Conservation (phyloP, 225 moss, liverwort and hornwort species). For the Takakia lepidozioides region DNA sequence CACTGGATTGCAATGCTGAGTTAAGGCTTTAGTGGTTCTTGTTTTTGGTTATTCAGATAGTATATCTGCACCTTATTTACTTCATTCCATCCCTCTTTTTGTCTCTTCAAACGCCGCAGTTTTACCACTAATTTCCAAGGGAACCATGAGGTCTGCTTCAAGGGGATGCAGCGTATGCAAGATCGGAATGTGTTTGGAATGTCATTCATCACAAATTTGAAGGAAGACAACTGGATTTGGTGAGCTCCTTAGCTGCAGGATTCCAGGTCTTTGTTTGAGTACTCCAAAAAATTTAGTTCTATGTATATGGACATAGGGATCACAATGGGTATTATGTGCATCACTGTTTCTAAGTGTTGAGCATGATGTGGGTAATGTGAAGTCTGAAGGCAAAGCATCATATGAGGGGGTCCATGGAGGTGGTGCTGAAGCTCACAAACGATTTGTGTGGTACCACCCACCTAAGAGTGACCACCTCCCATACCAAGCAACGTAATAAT, state of each 20-base stretch:
- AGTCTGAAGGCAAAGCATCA: constrained; percentile 69
- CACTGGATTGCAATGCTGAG: too few relatives aligned
- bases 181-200: constrained; percentile 41
- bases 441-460: constrained; percentile 32
- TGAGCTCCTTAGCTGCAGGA: constrained; percentile 6
- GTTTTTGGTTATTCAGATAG: too few relatives aligned
- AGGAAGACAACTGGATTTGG: constrained; percentile 40
- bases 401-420: constrained; percentile 34
- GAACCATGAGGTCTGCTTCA: constrained; percentile 47
- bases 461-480: constrained; percentile 32
- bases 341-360: too few relatives aligned
- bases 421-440: constrained; percentile 47
- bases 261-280: too few relatives aligned
- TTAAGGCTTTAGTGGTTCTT: too few relatives aligned
- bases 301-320: too few relatives aligned
- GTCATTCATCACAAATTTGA: constrained; percentile 28
- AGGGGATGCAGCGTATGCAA: constrained; percentile 37
- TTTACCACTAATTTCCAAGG: constrained; percentile 58
- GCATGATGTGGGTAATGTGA: constrained; percentile 1
- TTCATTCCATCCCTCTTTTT: not conserved
- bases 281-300: too few relatives aligned
- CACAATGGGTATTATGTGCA: too few relatives aligned
- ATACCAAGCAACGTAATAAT: constrained; percentile 33
- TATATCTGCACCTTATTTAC: too few relatives aligned
- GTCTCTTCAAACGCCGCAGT: constrained; percentile 32